A percentile compares a stretch with the other conserved stretches of the same genome.
Conservation (phyloP, 768 basidiomycete genomes). For the Amanita pseudoporphyria region DNA sequence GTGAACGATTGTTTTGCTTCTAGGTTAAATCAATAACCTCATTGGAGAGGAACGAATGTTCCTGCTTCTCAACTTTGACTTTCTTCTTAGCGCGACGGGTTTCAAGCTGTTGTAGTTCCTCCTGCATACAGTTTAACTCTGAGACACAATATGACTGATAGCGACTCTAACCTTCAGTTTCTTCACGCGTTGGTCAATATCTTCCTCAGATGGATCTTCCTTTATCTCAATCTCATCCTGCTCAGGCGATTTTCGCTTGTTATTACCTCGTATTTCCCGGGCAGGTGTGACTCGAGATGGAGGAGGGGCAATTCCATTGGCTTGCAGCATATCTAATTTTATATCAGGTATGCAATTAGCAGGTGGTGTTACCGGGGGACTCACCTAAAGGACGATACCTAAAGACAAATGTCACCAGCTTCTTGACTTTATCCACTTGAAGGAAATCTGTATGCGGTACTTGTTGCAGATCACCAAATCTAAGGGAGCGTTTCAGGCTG, state of each 20-base stretch:
- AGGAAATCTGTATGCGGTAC: background rate
- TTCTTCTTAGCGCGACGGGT: conserved; percentile 4
- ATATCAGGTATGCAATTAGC: background rate
- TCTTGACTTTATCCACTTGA: background rate
- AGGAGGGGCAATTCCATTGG: conserved; percentile 11
- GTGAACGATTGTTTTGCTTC: too few relatives aligned
- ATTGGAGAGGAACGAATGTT: background rate
- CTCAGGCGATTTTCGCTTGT: background rate
- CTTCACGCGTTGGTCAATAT: background rate
- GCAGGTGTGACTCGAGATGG: background rate
- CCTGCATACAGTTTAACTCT: background rate
- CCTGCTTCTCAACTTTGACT: background rate
- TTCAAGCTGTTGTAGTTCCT: background rate
- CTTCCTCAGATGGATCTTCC: background rate
- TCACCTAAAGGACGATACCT: conserved; percentile 17
- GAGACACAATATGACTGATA: background rate
- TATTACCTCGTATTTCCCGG: background rate
- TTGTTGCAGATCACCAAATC: background rate
- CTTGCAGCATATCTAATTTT: conserved; percentile 13
- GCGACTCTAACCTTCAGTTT: background rate
- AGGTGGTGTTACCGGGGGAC: background rate
- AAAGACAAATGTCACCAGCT: conserved; percentile 15
- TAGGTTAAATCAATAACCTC: conserved; percentile 1
- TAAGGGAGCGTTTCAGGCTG: background rate
- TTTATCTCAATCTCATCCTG: conserved; percentile 1